Evolutionary conservation across 1,284 basidiomycete species (phyloP).

Genomic region (Schizopora paradoxa): DNA sequence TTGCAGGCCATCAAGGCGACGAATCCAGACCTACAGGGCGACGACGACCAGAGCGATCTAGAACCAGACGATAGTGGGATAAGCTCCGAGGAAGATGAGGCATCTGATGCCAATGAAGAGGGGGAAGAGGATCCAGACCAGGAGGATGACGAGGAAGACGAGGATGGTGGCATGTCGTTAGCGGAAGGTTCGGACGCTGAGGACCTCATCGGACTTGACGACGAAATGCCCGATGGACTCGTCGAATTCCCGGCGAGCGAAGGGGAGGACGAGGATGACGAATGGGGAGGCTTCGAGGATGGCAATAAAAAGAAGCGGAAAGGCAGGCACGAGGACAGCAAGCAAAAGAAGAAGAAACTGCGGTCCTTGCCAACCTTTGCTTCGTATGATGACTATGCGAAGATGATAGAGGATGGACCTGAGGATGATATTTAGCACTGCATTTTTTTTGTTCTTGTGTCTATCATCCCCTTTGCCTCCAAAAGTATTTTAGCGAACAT

Average conservation of each 20-base stretch:
- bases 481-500: background rate
- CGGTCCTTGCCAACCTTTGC: conserved; percentile 82
- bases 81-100: conserved; percentile 33
- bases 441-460: background rate
- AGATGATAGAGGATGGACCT: conserved; percentile 81
- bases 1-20: conserved; percentile 81
- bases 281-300: conserved; percentile 48
- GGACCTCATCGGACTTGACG: conserved; percentile 56
- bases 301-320: conserved; percentile 43
- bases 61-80: conserved; percentile 21
- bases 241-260: conserved; percentile 49
- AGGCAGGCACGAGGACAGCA: conserved; percentile 38
- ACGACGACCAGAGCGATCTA: conserved; percentile 39
- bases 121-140: conserved; percentile 25
- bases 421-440: conserved; percentile 42
- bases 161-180: conserved; percentile 42
- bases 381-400: conserved; percentile 92
- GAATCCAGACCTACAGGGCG: conserved; percentile 57
- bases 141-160: conserved; percentile 26
- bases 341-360: conserved; percentile 68
- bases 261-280: conserved; percentile 42
- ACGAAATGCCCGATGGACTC: conserved; percentile 44
- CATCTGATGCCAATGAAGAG: conserved; percentile 27
- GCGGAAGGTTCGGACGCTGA: conserved; percentile 67
- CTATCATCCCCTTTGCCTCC: background rate